phyloP scores from a whole-genome alignment of 1,139 yeast species.

The Yamadazyma atmosphaerica region DNA sequence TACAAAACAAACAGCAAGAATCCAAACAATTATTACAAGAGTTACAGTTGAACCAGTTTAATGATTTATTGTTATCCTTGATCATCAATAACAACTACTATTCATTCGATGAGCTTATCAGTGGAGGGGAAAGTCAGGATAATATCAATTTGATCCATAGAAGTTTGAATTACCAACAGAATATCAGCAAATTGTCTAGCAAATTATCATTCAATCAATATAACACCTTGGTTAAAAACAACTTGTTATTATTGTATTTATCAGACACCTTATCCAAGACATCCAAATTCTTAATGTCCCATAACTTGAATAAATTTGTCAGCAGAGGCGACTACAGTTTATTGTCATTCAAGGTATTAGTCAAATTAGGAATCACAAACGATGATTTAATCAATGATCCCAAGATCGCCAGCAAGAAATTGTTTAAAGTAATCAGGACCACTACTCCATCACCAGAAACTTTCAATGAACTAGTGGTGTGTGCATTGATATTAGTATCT shows the following conservation, averaged over 20 bases:
- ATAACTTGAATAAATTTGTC: conserved; percentile 21
- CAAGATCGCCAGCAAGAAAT: conserved; percentile 20
- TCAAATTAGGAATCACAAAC: conserved; percentile 27
- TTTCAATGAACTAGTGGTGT: conserved; percentile 26
- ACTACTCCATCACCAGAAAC: conserved; percentile 7
- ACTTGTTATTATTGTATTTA: conserved; percentile 39
- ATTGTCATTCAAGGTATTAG: conserved; percentile 29
- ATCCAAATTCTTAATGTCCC: conserved; percentile 24
- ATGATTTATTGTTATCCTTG: conserved; percentile 33
- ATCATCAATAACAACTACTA: conserved; percentile 36
- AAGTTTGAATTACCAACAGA: conserved; percentile 43
- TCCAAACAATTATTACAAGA: conserved; percentile 40
- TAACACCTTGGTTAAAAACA: conserved; percentile 43
- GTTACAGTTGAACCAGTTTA: conserved; percentile 21
- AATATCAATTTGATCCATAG: conserved; percentile 42
- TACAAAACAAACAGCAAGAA: conserved; percentile 41
- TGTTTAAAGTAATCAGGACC: conserved; percentile 25
- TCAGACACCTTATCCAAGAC: conserved; percentile 35
- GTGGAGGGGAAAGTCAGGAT: conserved; percentile 8
- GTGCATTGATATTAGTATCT: conserved; percentile 48
- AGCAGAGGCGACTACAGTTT: conserved; percentile 33
- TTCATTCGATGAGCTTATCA: conserved; percentile 16
- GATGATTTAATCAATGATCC: conserved; percentile 25
- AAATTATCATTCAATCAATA: conserved; percentile 49
- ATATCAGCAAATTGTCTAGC: conserved; percentile 31